Base-by-base conservation (phyloP, 768 basidiomycete species). In the Neoboletus magnificus region DNA sequence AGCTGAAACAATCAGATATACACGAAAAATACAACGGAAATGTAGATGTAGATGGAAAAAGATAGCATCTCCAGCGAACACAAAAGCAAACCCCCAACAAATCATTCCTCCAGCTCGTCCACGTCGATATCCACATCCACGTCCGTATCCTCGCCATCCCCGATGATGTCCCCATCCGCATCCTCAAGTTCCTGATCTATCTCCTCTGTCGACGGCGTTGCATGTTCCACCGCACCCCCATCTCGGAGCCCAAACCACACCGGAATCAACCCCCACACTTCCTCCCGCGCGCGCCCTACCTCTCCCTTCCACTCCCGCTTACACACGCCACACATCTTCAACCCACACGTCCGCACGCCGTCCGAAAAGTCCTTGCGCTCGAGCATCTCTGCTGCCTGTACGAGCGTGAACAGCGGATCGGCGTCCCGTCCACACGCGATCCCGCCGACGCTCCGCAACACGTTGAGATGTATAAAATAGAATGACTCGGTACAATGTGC, bases 381-480 rank as follows among this genome's bases (percentile, higher is more conserved):
- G 43, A 90, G 74, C 89, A 90, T 89, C 62, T 87, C 87, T 51
- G 77, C 74, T 16, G 84, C 83, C 69, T 89, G 88, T 5, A 74
- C 62, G 42, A 91, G 79, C 53, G 87, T 86, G 64, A 78, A 87
- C 23, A 91, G 69, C 49, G 86, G 84, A 64, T 91, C 89, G 4
- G 84, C 87, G 62, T 90, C 87, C 25, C 89, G 77, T 45, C 88
- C 88, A 52, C 76, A 77, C 1, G 87, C 81, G 54, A 90, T 84
- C 0, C 89, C 89, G 0, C 85, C 83, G 42, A 90, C 79, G 22
- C 83, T 79, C 53, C 88, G 82, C 40, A 89, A 71, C 30, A 86
- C 73, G 67, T 90, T 89, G 54, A 90, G 79, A 75, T 81, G 82
- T 73, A 91, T 82, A 67, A 84, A 87, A 71, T 89, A 86, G 71